Evolutionary conservation across 2,329 filamentous ascomycete genomes (phyloP), one percentile per base, ranked within the genome.

Genomic region (Colletotrichum orchidophilum): DNA sequence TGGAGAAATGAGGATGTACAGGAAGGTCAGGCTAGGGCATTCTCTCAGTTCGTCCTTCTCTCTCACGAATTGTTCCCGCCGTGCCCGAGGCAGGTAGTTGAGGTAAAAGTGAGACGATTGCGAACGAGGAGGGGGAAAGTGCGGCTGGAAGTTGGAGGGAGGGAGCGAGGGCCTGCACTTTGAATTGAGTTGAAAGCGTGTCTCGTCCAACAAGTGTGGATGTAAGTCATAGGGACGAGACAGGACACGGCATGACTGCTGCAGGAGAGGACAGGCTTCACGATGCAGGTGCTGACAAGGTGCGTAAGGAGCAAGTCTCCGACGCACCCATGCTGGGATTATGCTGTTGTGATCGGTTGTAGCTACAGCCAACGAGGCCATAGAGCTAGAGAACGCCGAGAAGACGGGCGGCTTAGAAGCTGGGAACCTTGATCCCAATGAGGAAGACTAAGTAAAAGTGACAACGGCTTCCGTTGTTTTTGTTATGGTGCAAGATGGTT

Each of bases 391-490:
- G 21, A 26, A 46, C 35, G 24, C 57, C 57, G 57, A 59, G 35
- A 59, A 46, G 39, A 18, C 35, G 15, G 57, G 39, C 13, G 29
- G 60, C 59, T 29, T 33, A 52, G 29, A 42, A 29, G 49, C 29
- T 29, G 46, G 39, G 39, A 46, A n/a, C 6, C 15, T 46, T 18
- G 15, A 46, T n/a, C 18, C 39, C 39, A 46, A 3, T n/a, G 39
- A 46, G 12, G 31, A 12, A 13, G 31, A 21, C 15, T 39, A 49
- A 21, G 60, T 13, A 53, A 18, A 33, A 54, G 35, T 21, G 18
- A 24, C 60, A 42, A 53, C 49, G 49, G 35, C 24, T 31, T 63
- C 24, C 24, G 31, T 63, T 63, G 60, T 63, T 63, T 53, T 63
- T 63, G 60, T 63, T 63, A 42, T 63, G 46, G 29, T 31, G 15